Evolutionary conservation across 306 rosid species (phyloP).

Genomic region (Crotalaria pallida): DNA sequence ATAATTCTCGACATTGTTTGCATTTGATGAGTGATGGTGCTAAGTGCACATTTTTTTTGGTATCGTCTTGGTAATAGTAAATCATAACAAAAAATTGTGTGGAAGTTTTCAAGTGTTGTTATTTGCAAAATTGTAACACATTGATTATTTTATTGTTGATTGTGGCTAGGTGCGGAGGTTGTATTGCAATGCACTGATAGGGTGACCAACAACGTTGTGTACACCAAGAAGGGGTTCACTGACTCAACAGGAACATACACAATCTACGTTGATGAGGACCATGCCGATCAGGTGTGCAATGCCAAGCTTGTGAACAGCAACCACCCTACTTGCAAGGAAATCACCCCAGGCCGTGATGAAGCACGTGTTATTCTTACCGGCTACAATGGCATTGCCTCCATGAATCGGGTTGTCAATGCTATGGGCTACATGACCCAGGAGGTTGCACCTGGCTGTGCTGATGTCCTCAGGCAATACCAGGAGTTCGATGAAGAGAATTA

Average conservation of each 20-base stretch:
- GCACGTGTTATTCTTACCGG: slow-evolving; percentile 77
- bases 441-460: slow-evolving; percentile 50
- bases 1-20: background rate
- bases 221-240: slow-evolving; percentile 46
- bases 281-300: slow-evolving; percentile 58
- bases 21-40: background rate
- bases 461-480: slow-evolving; percentile 63
- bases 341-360: slow-evolving; percentile 64
- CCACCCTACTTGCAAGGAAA: slow-evolving; percentile 28
- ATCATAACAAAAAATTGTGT: background rate
- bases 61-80: background rate
- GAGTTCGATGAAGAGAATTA: slow-evolving; percentile 51
- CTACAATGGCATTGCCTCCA: slow-evolving; percentile 67
- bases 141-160: background rate
- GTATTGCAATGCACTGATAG: slow-evolving; percentile 63
- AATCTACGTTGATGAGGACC: slow-evolving; percentile 55
- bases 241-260: slow-evolving; percentile 59
- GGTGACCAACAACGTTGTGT: slow-evolving; percentile 26
- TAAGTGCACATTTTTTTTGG: background rate
- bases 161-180: slow-evolving; percentile 66
- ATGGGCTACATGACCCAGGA: slow-evolving; percentile 51
- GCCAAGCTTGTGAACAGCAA: slow-evolving; percentile 66
- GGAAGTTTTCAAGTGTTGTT: background rate
- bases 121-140: background rate
- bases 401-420: slow-evolving; percentile 55